Base-by-base conservation (phyloP, 345 rosid species). In the Eutrema yunnanense region DNA sequence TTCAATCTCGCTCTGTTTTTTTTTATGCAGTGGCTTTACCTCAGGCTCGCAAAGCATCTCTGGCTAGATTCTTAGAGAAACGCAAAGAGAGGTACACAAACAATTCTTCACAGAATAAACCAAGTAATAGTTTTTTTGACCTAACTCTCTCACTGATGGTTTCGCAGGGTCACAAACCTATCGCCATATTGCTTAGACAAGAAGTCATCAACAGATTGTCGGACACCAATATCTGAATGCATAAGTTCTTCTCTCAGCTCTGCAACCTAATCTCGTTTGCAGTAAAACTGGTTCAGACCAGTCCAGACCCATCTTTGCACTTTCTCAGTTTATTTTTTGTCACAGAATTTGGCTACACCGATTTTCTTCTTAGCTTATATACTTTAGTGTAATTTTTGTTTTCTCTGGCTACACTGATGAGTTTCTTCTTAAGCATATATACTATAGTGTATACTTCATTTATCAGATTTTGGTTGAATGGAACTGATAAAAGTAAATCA, bases 1-100 rank as follows among this genome's bases (percentile, higher is more conserved):
- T 30, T 65, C 19, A 73, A 19, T 61, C 66, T 38, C 8, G 29
- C 22, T 40, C 11, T 58, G 41, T 54, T 60, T 55, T 6, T 50
- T 65, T 32, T 22, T 22, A 22, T 65, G 78, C 81, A 82, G 92
- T 78, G 29, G 90, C 88, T 53, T 84, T 88, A 70, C 93, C 96
- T 42, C 91, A 84, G 81, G 90, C 91, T 79, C 91, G 91, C 32
- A 82, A 90, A 73, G 93, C 96, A 78, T 87, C 96, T n/a, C 65
- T 90, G 77, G 90, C 91, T 79, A 83, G 91, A 60, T 90, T 90
- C 72, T 80, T 90, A 70, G 93, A 86, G 87, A 90, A 87, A 77
- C 91, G 93, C 72, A 90, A 85, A 76, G 93, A 87, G 72, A 86
- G 96, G 96, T 90, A 80, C 27, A 54, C 69, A 22, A 22, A 44